These are phyloP conservation scores for Termitomyces sp. DNA, from an alignment of 1,284 basidiomycete genomes.

Conservation along the genomic window DNA sequence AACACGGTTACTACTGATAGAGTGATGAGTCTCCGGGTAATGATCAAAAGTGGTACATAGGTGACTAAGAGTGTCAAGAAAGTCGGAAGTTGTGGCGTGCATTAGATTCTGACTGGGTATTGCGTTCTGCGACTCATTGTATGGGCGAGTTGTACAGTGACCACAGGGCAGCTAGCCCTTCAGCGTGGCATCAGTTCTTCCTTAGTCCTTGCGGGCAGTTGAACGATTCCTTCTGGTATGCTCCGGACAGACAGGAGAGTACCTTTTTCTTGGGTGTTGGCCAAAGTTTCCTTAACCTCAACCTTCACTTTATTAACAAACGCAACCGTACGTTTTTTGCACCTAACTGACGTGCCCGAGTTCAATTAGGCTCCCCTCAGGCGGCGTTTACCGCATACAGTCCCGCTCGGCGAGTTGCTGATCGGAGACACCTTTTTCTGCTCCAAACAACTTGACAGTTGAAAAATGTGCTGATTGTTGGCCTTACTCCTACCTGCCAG, in stretches of 20 bases:
- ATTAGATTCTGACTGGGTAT: neutral
- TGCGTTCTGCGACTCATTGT: neutral
- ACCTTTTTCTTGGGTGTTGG: conserved; percentile 2
- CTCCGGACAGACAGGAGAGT: conserved; percentile 13
- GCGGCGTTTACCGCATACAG: conserved; percentile 10
- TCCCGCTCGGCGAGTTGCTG: neutral
- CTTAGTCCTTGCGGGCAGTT: neutral
- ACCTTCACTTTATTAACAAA: conserved; percentile 11
- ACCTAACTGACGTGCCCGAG: conserved; percentile 8
- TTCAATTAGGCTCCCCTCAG: conserved; percentile 8
- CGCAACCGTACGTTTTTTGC: neutral
- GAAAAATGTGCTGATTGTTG: neutral
- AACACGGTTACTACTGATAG: too few species aligned
- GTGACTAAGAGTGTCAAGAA: too few species aligned
- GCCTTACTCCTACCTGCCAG: neutral
- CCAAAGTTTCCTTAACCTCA: conserved; percentile 14
- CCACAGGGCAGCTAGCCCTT: neutral
- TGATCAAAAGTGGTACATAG: too few species aligned
- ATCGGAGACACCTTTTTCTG: neutral
- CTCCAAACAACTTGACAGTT: neutral
- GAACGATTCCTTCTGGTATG: neutral
- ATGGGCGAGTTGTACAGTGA: neutral
- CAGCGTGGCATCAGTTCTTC: neutral
- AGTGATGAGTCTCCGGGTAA: too few species aligned
- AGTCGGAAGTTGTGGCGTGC: neutral